Evolutionary conservation across 805 yeast species (phyloP).

Genomic region (Saturnispora halmiae): DNA sequence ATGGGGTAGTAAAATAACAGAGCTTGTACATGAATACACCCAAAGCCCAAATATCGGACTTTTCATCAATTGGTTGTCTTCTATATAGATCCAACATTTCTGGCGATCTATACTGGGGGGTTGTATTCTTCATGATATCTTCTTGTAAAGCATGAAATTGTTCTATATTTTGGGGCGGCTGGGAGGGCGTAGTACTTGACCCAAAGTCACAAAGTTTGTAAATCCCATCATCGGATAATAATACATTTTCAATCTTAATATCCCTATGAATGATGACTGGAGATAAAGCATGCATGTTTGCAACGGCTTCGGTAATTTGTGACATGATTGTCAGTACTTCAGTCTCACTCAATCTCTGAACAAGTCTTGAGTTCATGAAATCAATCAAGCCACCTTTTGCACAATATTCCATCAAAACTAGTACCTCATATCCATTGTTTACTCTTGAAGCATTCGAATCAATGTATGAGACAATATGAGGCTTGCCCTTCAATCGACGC

Average conservation of each 20-base stretch:
- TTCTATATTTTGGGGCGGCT: conserved; percentile 53
- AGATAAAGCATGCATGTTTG: conserved; percentile 62
- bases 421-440: conserved; percentile 49
- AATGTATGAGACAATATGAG: conserved; percentile 56
- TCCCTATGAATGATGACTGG: conserved; percentile 57
- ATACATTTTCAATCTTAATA: conserved; percentile 73
- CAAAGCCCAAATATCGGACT: conserved; percentile 79
- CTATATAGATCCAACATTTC: conserved; percentile 71
- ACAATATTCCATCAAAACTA: conserved; percentile 73
- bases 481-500: conserved; percentile 49
- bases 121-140: conserved; percentile 69
- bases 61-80: conserved; percentile 68
- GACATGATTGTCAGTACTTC: conserved; percentile 63
- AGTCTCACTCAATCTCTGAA: conserved; percentile 54
- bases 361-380: conserved; percentile 66
- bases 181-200: conserved; percentile 56
- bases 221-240: conserved; percentile 47
- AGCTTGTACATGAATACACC: conserved; percentile 71
- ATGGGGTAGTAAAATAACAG: conserved; percentile 78
- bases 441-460: conserved; percentile 70
- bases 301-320: conserved; percentile 64
- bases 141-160: conserved; percentile 53
- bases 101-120: conserved; percentile 79
- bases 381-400: conserved; percentile 67
- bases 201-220: conserved; percentile 80